phyloP scores from a whole-genome alignment of 2,329 filamentous ascomycete genomes.

The Stromatinia cepivora region DNA sequence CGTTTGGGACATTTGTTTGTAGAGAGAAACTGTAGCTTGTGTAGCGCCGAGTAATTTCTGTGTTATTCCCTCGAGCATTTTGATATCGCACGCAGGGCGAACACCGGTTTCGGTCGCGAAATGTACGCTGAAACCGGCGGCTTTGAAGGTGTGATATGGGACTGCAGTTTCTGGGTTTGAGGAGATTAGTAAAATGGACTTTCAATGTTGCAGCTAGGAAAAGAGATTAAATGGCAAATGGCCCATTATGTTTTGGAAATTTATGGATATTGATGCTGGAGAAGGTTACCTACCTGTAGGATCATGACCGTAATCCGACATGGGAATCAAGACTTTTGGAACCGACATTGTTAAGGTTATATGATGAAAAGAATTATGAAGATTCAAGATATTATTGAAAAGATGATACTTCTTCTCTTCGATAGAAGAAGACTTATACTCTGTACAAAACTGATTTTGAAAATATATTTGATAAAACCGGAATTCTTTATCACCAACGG shows the following conservation, averaged over 20 bases:
- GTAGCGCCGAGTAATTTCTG: conserved; percentile 52
- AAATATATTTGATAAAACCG: not conserved
- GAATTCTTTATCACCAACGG: not conserved
- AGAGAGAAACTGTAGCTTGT: conserved; percentile 45
- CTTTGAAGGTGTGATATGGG: conserved; percentile 50
- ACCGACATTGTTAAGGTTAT: not conserved
- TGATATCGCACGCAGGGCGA: conserved; percentile 50
- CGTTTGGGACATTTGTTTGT: conserved; percentile 48
- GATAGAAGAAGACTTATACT: not conserved
- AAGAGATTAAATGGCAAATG: not conserved
- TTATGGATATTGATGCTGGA: not conserved
- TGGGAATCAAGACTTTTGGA: conserved; percentile 48
- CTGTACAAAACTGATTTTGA: no score
- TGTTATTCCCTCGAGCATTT: conserved; percentile 51
- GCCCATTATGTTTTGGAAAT: not conserved
- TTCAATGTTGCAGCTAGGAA: not conserved
- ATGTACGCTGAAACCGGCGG: conserved; percentile 49
- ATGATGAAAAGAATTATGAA: not conserved
- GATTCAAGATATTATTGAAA: no score
- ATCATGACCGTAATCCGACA: conserved; percentile 57
- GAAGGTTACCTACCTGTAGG: conserved; percentile 48
- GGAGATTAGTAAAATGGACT: no score
- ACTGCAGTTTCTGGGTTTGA: conserved; percentile 49
- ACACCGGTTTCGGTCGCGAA: conserved; percentile 54
- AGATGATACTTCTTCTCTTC: no score